Evolutionary conservation across 1,139 yeast genomes (phyloP).

Genomic region (Blastobotrys apis): DNA sequence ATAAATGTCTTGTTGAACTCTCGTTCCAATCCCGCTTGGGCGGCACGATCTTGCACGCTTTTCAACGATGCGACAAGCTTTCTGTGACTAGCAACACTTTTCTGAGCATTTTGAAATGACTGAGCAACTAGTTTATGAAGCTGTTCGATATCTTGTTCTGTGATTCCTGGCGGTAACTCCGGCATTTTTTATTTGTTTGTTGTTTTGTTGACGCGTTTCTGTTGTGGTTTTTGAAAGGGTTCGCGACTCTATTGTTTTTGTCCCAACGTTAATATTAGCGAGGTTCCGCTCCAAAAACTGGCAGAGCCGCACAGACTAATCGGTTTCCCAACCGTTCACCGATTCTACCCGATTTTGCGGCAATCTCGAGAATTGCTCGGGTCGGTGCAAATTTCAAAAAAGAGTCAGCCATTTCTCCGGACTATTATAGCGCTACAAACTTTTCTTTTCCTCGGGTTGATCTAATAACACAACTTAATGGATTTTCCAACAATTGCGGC

Average conservation of each 20-base stretch:
- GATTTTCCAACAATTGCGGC: slow-evolving; percentile 28
- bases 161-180: slow-evolving; percentile 6
- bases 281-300: too few relatives aligned
- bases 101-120: slow-evolving; percentile 79
- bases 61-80: slow-evolving; percentile 63
- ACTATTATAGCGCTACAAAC: neutral
- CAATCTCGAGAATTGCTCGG: too few relatives aligned
- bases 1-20: slow-evolving; percentile 59
- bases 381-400: too few relatives aligned
- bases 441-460: neutral
- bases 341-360: too few relatives aligned
- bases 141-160: slow-evolving; percentile 22
- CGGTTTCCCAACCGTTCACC: too few relatives aligned
- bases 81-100: slow-evolving; percentile 67
- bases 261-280: too few relatives aligned
- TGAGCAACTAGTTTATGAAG: slow-evolving; percentile 44
- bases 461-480: too few relatives aligned
- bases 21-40: slow-evolving; percentile 48
- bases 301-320: too few relatives aligned
- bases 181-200: neutral
- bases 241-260: too few relatives aligned
- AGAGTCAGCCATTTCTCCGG: neutral
- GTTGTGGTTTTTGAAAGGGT: too few relatives aligned
- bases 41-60: slow-evolving; percentile 55
- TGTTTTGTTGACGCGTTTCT: too few relatives aligned